Evolutionary conservation across 768 basidiomycete genomes (phyloP).

Genomic region (Agaricus sinodeliciosus): DNA sequence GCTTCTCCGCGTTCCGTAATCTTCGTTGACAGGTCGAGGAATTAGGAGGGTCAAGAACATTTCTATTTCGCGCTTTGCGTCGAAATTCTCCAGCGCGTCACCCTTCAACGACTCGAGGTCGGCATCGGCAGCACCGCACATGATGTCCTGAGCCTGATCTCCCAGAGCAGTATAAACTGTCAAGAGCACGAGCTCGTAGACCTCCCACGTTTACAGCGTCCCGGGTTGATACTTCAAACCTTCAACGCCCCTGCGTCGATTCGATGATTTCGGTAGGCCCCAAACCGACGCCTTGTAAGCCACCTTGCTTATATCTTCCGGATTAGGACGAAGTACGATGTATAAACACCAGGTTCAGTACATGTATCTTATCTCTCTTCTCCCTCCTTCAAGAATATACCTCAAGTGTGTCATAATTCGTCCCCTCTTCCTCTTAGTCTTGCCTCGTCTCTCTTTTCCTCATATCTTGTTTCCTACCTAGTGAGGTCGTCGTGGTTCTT

Average conservation of each 20-base stretch:
- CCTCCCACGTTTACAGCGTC: constrained; percentile 90
- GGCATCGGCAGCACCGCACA: constrained; percentile 91
- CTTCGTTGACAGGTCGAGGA: constrained; percentile 85
- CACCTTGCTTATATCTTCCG: too few relatives aligned
- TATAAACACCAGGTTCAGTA: too few relatives aligned
- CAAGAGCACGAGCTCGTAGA: constrained; percentile 87
- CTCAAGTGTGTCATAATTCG: too few relatives aligned
- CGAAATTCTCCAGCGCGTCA: constrained; percentile 88
- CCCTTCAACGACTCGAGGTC: constrained; percentile 85
- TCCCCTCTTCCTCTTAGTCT: too few relatives aligned
- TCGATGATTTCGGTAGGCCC: constrained; percentile 91
- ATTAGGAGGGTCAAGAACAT: constrained; percentile 64
- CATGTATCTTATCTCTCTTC: too few relatives aligned
- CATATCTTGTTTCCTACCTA: too few relatives aligned
- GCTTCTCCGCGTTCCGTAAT: constrained; percentile 98
- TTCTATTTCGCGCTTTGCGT: constrained; percentile 94
- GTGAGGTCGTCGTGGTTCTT: too few relatives aligned
- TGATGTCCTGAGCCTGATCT: constrained; percentile 93
- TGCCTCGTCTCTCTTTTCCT: too few relatives aligned
- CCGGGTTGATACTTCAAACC: constrained; percentile 89
- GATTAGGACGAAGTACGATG: too few relatives aligned
- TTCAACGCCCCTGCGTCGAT: constrained; percentile 88
- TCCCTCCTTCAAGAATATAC: too few relatives aligned
- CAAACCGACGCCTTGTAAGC: constrained; percentile 54
- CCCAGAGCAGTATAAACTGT: constrained; percentile 79